Conservation (phyloP, 495 filamentous ascomycete species). For the Evernia prunastri region DNA sequence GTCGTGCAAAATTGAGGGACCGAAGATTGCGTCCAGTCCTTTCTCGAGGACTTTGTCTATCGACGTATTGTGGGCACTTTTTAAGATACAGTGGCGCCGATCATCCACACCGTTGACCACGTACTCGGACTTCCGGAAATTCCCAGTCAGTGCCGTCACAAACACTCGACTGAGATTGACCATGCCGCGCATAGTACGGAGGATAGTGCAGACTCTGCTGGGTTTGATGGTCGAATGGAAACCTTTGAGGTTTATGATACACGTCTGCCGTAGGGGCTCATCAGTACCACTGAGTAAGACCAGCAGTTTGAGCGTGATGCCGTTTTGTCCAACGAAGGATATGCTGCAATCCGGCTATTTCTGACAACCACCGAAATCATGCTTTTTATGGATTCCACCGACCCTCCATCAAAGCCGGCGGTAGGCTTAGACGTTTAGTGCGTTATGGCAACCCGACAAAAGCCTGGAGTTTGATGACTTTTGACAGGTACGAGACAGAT, state of each 20-base stretch:
- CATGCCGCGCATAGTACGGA: not conserved
- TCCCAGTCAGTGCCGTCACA: not conserved
- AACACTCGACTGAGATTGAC: not conserved
- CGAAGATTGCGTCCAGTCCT: not conserved
- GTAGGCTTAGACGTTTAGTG: too few species aligned
- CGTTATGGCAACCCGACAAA: too few species aligned
- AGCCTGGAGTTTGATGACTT: too few species aligned
- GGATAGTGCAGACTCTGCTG: not conserved
- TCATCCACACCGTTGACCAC: not conserved
- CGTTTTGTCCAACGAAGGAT: not conserved
- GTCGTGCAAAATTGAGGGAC: not conserved
- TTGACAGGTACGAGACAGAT: too few species aligned
- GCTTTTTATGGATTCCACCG: too few species aligned
- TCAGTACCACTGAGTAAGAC: not conserved
- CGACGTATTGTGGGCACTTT: not conserved
- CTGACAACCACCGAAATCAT: too few species aligned
- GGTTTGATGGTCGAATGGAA: not conserved
- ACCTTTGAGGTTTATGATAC: not conserved
- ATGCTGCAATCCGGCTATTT: too few species aligned
- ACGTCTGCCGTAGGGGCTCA: not conserved
- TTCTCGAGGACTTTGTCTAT: not conserved
- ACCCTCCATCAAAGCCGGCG: too few species aligned
- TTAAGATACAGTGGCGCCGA: not conserved
- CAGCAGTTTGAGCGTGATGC: too few species aligned
- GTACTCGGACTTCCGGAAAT: too few species aligned